Evolutionary conservation across 2,329 filamentous ascomycete genomes (phyloP), one percentile per base, ranked within the genome.

Genomic region (Arthrobotrys musiformis): DNA sequence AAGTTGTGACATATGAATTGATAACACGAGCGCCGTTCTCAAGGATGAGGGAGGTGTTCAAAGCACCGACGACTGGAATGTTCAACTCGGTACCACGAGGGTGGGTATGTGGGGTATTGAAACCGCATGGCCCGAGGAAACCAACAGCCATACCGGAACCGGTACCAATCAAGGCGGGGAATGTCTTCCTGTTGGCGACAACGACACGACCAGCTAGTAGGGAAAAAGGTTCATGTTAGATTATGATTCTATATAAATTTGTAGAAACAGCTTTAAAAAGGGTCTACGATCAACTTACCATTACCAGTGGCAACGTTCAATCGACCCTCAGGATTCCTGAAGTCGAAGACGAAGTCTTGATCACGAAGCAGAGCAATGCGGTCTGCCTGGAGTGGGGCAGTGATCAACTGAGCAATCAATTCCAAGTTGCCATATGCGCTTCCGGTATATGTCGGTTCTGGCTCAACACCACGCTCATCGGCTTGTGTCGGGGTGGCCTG

Each of bases 111-210:
- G 87, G 80, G 87, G 89, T 37, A 84, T 82, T 79, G 66, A 77
- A 79, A 72, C 66, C 58, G 28, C 28, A 75, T 46, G 82, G 83
- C 35, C 84, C 83, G 40, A 89, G 82, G 80, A 86, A 86, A 44
- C 86, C 87, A 6, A 89, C 82, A 1, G 86, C 86, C 83, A 87
- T 87, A 70, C 84, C 85, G 37, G 86, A 82, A 19, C 85, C 85
- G 2, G 86, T 87, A 56, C 86, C 85, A 19, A 88, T 86, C 19
- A 89, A 85, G 26, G 87, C 86, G 1, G 88, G 88, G 82, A 89
- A 89, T 37, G 85, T 86, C 82, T 86, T 86, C 81, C 87, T 85
- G 83, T 88, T 88, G 50, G 87, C 86, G 19, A 85, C 83, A 40
- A 87, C 82, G 76, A 88, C 83, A 79, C 86, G 84, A 44, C 87